Evolutionary conservation across 306 rosid genomes (phyloP).

Genomic region (Inga oerstediana): DNA sequence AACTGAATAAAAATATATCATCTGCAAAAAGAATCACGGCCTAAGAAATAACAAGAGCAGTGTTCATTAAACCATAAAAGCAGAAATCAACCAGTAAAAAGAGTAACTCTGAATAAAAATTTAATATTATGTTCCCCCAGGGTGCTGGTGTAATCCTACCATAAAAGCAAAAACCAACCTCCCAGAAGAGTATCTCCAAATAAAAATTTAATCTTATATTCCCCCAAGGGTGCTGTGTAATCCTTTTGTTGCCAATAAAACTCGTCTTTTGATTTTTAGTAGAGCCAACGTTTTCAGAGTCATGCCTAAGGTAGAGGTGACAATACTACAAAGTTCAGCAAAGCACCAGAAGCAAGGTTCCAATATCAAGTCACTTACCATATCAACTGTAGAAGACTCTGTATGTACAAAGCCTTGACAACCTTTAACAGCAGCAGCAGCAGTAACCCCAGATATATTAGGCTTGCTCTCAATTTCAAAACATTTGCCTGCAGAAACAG

Average conservation of each 20-base stretch:
- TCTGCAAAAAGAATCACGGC: neutral
- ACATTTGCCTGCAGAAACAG: constrained; percentile 46
- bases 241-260: neutral
- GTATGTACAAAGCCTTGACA: constrained; percentile 38
- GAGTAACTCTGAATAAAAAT: neutral
- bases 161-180: neutral
- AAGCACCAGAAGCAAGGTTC: constrained; percentile 2
- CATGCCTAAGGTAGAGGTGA: neutral
- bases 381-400: constrained; percentile 49
- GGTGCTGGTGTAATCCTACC: neutral
- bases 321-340: neutral
- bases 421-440: constrained; percentile 47
- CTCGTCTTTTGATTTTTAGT: neutral
- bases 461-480: constrained; percentile 43
- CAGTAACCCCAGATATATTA: constrained; percentile 54
- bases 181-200: neutral
- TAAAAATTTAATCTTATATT: no score
- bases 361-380: constrained; percentile 44
- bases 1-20: neutral
- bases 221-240: neutral
- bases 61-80: neutral
- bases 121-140: neutral
- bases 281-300: neutral
- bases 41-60: neutral
- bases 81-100: neutral